These are phyloP conservation scores for Polytrichum commune DNA, from an alignment of 225 moss, liverwort and hornwort species.

Conservation along the genomic window DNA sequence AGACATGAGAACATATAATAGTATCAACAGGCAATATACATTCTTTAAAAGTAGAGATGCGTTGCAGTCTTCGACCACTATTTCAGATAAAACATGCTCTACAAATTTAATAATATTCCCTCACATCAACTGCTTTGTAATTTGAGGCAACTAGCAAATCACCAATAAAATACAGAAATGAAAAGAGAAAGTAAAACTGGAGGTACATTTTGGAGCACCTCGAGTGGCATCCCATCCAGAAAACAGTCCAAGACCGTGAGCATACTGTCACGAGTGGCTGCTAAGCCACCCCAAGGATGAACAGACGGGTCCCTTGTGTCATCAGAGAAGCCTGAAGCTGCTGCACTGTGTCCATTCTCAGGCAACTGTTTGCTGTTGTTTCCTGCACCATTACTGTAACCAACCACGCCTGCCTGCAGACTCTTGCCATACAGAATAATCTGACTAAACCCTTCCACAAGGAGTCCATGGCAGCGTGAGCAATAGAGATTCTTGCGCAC, in stretches of 20 bases:
- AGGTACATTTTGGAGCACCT: constrained; percentile 98
- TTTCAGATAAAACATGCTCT: too few relatives aligned
- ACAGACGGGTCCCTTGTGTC: constrained; percentile 95
- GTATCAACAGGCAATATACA: too few relatives aligned
- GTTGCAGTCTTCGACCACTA: too few relatives aligned
- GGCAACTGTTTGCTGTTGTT: constrained; percentile 54
- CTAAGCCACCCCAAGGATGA: constrained; percentile 99
- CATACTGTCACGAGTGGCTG: constrained; percentile 98
- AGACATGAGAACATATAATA: too few relatives aligned
- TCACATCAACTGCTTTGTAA: too few relatives aligned
- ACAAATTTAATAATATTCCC: too few relatives aligned
- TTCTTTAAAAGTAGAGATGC: too few relatives aligned
- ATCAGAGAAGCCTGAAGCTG: constrained; percentile 67
- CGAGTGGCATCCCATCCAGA: constrained; percentile 97
- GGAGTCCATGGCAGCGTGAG: constrained; percentile 97
- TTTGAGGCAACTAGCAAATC: not conserved
- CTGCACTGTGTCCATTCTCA: constrained; percentile 63
- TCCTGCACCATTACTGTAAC: constrained; percentile 57
- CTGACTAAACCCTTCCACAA: constrained; percentile 97
- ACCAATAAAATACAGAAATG: constrained; percentile 11
- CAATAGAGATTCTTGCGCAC: constrained; percentile 98
- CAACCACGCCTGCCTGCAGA: constrained; percentile 77
- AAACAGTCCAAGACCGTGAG: constrained; percentile 98
- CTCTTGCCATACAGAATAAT: constrained; percentile 94
- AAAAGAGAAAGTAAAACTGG: constrained; percentile 27